Evolutionary conservation across 2,329 filamentous ascomycete species (phyloP).

Genomic region (Incumbomyces lentus): DNA sequence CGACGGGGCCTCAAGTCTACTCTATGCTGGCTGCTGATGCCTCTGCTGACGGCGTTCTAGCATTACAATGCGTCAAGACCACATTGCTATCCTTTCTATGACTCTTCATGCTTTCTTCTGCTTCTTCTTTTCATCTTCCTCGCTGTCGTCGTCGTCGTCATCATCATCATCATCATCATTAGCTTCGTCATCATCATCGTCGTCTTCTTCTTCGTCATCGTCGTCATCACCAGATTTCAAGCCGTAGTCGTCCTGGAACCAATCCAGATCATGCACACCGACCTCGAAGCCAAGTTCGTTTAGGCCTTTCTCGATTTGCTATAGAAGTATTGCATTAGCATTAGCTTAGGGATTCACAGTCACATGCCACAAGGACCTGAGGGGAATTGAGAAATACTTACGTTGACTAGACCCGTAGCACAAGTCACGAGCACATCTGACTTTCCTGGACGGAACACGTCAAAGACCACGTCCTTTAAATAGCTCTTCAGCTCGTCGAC

Average conservation of each 20-base stretch:
- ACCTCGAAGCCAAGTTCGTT: conserved; percentile 67
- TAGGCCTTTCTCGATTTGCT: conserved; percentile 70
- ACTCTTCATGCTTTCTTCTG: neutral
- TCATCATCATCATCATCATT: conserved; percentile 42
- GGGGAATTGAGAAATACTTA: conserved; percentile 40
- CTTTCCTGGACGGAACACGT: conserved; percentile 67
- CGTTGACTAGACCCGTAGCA: conserved; percentile 73
- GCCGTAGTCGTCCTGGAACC: conserved; percentile 87
- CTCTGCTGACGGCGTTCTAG: no score
- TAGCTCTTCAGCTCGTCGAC: conserved; percentile 65
- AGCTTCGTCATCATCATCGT: conserved; percentile 35
- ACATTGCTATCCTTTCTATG: neutral
- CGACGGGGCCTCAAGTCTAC: no score
- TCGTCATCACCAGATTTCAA: conserved; percentile 56
- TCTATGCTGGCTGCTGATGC: no score
- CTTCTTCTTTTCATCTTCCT: neutral
- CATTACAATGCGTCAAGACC: no score
- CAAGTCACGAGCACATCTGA: conserved; percentile 85
- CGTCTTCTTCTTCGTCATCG: conserved; percentile 40
- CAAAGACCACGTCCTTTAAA: conserved; percentile 64
- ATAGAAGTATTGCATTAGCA: conserved; percentile 4
- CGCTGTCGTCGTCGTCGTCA: conserved; percentile 22
- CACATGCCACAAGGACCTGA: conserved; percentile 8
- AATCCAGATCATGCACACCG: conserved; percentile 59
- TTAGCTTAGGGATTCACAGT: conserved; percentile 15